These are phyloP conservation scores for Moringa oleifera DNA, from an alignment of 345 rosid species.

Conservation along the genomic window DNA sequence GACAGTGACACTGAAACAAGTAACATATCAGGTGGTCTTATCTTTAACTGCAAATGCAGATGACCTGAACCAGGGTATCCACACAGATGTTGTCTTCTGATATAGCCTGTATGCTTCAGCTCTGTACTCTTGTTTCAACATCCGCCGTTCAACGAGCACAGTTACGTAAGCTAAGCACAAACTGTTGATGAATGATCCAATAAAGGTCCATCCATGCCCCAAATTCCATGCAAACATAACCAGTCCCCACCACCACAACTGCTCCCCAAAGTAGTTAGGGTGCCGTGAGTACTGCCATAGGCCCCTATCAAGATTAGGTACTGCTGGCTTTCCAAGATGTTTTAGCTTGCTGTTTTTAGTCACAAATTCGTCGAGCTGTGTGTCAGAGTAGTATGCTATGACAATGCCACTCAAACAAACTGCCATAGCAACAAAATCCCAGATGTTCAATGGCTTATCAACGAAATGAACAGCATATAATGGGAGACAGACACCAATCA, in stretches of 20 bases:
- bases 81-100: conserved; percentile 87
- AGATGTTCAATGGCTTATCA: conserved; percentile 54
- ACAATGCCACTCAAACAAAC: conserved; percentile 59
- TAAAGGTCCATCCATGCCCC: conserved; percentile 67
- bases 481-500: conserved; percentile 78
- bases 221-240: conserved; percentile 80
- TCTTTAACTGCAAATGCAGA: conserved; percentile 32
- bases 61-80: conserved; percentile 91
- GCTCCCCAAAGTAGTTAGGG: conserved; percentile 96
- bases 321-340: conserved; percentile 67
- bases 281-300: conserved; percentile 84
- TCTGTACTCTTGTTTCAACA: conserved; percentile 70
- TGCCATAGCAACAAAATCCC: conserved; percentile 59
- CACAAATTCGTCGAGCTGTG: conserved; percentile 74
- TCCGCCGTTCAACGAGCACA: conserved; percentile 69
- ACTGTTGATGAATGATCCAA: conserved; percentile 66
- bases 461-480: conserved; percentile 53
- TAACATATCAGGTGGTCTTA: conserved; percentile 41
- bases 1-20: not conserved
- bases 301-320: conserved; percentile 67
- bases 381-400: conserved; percentile 77
- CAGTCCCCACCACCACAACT: conserved; percentile 98
- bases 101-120: conserved; percentile 78
- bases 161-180: conserved; percentile 82
- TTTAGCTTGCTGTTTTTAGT: conserved; percentile 55